Percentiles rank a stretch among this genome's conserved stretches.
These are phyloP conservation scores for Lepiota brunneoincarnata DNA, from an alignment of 768 basidiomycete genomes.

Conservation along the genomic window DNA sequence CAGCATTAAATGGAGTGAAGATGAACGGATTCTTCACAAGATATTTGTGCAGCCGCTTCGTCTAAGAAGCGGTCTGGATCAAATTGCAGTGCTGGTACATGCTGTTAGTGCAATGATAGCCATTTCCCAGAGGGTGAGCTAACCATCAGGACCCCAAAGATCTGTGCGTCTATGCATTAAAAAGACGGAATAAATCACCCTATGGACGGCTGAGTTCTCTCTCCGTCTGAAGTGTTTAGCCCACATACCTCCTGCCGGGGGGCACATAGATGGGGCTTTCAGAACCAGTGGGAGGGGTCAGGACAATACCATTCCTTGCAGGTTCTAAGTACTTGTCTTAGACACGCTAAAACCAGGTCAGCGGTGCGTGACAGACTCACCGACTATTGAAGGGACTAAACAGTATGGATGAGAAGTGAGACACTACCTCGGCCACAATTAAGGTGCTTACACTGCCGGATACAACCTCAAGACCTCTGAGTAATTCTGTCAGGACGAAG, in stretches of 20 bases:
- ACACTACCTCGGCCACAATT: not conserved
- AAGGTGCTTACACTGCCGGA: constrained; percentile 15
- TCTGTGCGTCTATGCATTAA: constrained; percentile 42
- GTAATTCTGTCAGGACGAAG: not conserved
- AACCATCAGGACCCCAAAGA: constrained; percentile 62
- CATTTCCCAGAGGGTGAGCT: constrained; percentile 5
- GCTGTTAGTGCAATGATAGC: not conserved
- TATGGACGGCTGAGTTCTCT: no score
- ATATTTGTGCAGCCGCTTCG: constrained; percentile 48
- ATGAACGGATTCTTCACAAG: constrained; percentile 62
- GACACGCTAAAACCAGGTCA: not conserved
- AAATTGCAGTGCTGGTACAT: constrained; percentile 42
- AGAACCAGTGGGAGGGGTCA: constrained; percentile 2
- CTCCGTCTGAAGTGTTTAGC: not conserved
- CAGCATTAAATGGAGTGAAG: constrained; percentile 68
- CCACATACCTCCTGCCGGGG: constrained; percentile 17
- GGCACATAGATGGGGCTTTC: constrained; percentile 24
- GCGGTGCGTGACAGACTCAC: not conserved
- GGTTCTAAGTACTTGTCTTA: not conserved
- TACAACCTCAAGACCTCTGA: constrained; percentile 15
- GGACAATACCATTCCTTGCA: constrained; percentile 17
- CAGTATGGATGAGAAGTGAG: not conserved
- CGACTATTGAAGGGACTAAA: constrained; percentile 6
- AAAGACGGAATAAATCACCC: constrained; percentile 30
- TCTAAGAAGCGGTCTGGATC: constrained; percentile 70